Conservation (phyloP, 2,329 filamentous ascomycete genomes). For the Venturia pyrina region DNA sequence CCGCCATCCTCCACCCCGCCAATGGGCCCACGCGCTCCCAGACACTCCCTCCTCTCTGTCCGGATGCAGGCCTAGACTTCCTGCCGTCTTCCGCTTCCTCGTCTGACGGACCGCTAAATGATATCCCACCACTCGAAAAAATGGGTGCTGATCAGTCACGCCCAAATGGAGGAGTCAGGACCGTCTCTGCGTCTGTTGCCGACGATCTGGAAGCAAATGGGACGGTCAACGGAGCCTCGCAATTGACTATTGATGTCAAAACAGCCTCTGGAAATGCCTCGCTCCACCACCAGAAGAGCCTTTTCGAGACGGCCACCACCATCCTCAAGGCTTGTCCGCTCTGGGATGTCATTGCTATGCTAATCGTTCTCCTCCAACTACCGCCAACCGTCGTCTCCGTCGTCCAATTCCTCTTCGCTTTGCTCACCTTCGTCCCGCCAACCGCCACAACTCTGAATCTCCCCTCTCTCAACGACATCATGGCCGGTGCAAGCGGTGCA, state of each 20-base stretch:
- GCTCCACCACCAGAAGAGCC: conserved; percentile 33
- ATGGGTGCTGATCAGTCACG: conserved; percentile 12
- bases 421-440: conserved; percentile 83
- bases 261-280: conserved; percentile 3
- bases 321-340: conserved; percentile 84
- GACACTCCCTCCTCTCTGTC: background rate
- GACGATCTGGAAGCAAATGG: conserved; percentile 25
- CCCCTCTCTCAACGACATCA: conserved; percentile 80
- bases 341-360: conserved; percentile 89
- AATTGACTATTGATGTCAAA: conserved; percentile 8
- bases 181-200: conserved; percentile 33
- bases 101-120: conserved; percentile 1
- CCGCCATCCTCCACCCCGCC: conserved; percentile 34
- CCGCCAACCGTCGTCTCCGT: conserved; percentile 79
- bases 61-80: conserved; percentile 5
- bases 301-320: conserved; percentile 69
- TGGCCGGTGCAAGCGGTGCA: conserved; percentile 76
- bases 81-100: conserved; percentile 1
- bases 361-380: conserved; percentile 89
- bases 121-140: conserved; percentile 14
- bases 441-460: conserved; percentile 63
- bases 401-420: conserved; percentile 86
- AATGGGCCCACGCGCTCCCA: conserved; percentile 8
- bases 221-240: background rate
- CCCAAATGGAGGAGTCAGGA: conserved; percentile 25